Conservation (phyloP, 306 rosid genomes). For the Malus asiatica region DNA sequence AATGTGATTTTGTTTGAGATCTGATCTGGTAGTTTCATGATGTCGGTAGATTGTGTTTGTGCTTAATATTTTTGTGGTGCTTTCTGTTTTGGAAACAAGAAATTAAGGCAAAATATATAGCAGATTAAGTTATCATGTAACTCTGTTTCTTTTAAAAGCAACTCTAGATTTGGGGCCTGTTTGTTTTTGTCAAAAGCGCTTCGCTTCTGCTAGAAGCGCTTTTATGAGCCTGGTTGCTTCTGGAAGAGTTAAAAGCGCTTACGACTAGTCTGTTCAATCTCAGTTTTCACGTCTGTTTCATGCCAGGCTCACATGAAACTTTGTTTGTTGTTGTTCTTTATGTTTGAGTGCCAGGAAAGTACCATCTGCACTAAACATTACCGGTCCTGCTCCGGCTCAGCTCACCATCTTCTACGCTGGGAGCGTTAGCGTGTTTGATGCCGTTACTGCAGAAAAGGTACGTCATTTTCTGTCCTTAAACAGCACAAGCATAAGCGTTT, state of each 20-base stretch:
- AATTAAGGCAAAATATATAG: background rate
- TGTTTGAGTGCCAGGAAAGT: constrained; percentile 30
- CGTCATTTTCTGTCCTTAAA: background rate
- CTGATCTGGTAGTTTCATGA: background rate
- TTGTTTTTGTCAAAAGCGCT: too few relatives aligned
- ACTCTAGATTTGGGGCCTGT: background rate
- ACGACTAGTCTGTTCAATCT: background rate
- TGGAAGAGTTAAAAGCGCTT: background rate
- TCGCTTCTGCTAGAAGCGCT: too few relatives aligned
- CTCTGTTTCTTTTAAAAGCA: background rate
- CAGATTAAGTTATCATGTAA: background rate
- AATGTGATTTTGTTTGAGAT: background rate
- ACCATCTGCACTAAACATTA: constrained; percentile 29
- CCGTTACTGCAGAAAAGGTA: constrained; percentile 61
- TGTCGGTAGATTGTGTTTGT: background rate
- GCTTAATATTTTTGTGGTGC: background rate
- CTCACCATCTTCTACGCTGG: constrained; percentile 57
- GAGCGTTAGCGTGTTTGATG: constrained; percentile 46
- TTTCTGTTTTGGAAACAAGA: background rate
- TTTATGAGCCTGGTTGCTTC: too few relatives aligned
- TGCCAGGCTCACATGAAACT: background rate
- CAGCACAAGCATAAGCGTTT: background rate
- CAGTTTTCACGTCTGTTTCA: background rate
- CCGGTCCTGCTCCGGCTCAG: constrained; percentile 15
- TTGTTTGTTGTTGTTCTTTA: background rate